These are phyloP conservation scores for Aquilaria yunnanensis DNA, from an alignment of 345 rosid genomes.

Conservation along the genomic window DNA sequence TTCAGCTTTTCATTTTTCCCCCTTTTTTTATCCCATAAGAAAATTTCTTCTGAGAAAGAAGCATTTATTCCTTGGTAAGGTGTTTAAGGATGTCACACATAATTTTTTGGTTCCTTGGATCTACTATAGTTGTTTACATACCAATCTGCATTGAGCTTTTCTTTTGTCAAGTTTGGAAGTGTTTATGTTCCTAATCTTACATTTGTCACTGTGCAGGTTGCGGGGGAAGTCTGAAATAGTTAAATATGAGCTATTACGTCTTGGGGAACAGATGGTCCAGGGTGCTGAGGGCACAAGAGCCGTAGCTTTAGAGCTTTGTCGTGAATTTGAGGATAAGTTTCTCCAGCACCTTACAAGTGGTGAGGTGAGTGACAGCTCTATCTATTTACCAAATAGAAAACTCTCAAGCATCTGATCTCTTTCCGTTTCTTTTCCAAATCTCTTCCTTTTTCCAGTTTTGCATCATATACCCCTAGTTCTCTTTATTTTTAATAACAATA, in stretches of 20 bases:
- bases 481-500: too few relatives aligned
- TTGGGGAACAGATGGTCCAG: conserved; percentile 82
- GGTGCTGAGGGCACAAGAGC: conserved; percentile 95
- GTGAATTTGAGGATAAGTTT: conserved; percentile 94
- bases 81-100: too few relatives aligned
- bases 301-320: conserved; percentile 89
- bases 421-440: neutral
- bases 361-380: conserved; percentile 50
- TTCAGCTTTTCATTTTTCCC: too few relatives aligned
- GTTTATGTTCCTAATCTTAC: neutral
- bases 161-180: too few relatives aligned
- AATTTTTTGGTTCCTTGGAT: too few relatives aligned
- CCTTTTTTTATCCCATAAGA: too few relatives aligned
- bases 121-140: too few relatives aligned
- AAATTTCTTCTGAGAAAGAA: too few relatives aligned
- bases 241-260: conserved; percentile 76
- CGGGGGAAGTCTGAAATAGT: conserved; percentile 94
- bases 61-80: too few relatives aligned
- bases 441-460: neutral
- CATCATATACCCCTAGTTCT: too few relatives aligned
- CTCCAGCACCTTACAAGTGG: conserved; percentile 79
- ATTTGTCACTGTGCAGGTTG: conserved; percentile 40
- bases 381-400: neutral
- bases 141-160: too few relatives aligned
- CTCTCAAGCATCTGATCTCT: too few relatives aligned